A percentile compares a stretch with the other conserved stretches of the same genome.
phyloP scores from a whole-genome alignment of 148 eudicot species.

The Oxyria digyna region DNA sequence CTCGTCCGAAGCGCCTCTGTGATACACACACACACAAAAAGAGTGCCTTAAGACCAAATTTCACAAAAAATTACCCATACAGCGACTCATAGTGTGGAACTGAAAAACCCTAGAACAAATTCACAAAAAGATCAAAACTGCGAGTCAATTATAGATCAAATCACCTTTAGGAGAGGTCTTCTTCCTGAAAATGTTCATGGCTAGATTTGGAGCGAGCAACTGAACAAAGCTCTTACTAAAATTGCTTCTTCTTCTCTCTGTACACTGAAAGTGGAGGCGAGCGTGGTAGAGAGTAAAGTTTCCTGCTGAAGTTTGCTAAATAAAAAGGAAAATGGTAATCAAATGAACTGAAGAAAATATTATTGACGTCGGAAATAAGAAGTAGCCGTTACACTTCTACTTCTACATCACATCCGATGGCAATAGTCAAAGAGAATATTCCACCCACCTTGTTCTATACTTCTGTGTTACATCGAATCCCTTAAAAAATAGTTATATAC shows the following conservation, averaged over 20 bases:
- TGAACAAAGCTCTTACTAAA: neutral
- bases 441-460: neutral
- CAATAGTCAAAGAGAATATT: neutral
- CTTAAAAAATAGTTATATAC: neutral
- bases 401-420: neutral
- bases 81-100: neutral
- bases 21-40: neutral
- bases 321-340: neutral
- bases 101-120: neutral
- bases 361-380: neutral
- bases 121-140: neutral
- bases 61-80: neutral
- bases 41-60: no score
- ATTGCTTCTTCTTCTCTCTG: neutral
- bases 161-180: conserved; percentile 65
- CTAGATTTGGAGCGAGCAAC: neutral
- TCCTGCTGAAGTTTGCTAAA: neutral
- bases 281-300: neutral
- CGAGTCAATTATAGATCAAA: neutral
- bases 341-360: neutral
- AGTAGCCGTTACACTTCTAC: neutral
- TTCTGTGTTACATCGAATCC: neutral
- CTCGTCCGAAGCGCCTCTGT: conserved; percentile 53
- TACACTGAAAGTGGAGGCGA: neutral
- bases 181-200: conserved; percentile 46